Evolutionary conservation across 768 basidiomycete species (phyloP).

Genomic region (Paxillus involutus): DNA sequence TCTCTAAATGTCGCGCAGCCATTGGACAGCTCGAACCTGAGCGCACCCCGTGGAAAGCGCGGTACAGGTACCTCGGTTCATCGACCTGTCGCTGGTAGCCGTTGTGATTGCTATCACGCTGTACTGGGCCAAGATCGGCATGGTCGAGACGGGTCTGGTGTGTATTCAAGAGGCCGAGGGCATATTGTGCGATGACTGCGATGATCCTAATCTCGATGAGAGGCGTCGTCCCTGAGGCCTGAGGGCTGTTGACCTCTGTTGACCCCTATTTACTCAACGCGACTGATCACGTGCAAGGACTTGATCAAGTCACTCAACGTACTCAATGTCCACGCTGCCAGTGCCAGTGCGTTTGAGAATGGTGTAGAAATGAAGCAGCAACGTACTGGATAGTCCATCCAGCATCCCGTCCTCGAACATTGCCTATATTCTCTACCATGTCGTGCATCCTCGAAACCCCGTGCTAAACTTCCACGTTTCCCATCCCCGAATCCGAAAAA

Average conservation of each 20-base stretch:
- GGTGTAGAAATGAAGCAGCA: not conserved
- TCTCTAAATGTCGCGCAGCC: slow-evolving; percentile 68
- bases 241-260: no score
- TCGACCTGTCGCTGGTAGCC: slow-evolving; percentile 51
- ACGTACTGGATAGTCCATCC: not conserved
- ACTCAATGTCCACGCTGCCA: no score
- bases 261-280: no score
- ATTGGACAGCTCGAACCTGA: slow-evolving; percentile 52
- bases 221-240: no score
- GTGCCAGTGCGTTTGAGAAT: no score
- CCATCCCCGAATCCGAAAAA: no score
- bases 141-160: slow-evolving; percentile 63
- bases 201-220: no score
- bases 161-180: slow-evolving; percentile 72
- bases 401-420: not conserved
- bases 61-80: slow-evolving; percentile 73
- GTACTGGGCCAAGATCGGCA: slow-evolving; percentile 43
- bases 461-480: no score
- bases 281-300: no score
- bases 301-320: no score
- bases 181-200: no score
- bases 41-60: no score
- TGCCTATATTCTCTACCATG: not conserved
- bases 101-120: slow-evolving; percentile 31
- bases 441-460: not conserved